Percentiles rank a stretch among this genome's conserved stretches.
phyloP scores from a whole-genome alignment of 768 basidiomycete genomes.

The Boletus pseudo-olivaceus region DNA sequence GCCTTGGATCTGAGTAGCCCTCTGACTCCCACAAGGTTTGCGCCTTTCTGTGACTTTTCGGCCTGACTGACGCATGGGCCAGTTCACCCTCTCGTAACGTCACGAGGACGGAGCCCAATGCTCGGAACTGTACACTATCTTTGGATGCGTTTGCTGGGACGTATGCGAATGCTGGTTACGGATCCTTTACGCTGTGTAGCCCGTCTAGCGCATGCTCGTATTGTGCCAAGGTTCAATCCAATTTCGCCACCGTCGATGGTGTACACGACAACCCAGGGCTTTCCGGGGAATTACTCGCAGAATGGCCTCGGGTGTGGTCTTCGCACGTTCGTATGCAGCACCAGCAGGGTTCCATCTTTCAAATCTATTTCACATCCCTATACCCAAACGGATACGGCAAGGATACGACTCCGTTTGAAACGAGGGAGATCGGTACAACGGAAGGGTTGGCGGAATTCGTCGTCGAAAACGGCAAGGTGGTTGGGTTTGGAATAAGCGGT shows the following conservation, averaged over 20 bases:
- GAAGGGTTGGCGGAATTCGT: constrained; percentile 21
- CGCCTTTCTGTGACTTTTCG: not conserved
- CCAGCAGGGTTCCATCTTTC: constrained; percentile 19
- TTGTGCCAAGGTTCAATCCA: constrained; percentile 23
- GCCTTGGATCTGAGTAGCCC: constrained; percentile 11
- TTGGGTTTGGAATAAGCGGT: constrained; percentile 30
- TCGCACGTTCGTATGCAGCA: constrained; percentile 36
- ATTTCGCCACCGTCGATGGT: constrained; percentile 29
- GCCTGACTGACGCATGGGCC: not conserved
- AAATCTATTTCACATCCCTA: constrained; percentile 20
- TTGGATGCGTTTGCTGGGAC: constrained; percentile 35
- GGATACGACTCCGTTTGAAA: constrained; percentile 33
- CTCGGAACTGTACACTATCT: not conserved
- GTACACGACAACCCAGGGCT: not conserved
- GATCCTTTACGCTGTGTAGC: constrained; percentile 36
- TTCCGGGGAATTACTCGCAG: constrained; percentile 24
- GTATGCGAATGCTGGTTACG: constrained; percentile 38
- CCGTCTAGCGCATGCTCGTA: constrained; percentile 19
- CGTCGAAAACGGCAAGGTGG: constrained; percentile 23
- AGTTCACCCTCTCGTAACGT: not conserved
- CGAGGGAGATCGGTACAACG: not conserved
- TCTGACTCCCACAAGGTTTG: constrained; percentile 5
- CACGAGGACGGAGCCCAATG: not conserved
- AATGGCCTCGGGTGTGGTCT: constrained; percentile 34
- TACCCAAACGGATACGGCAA: constrained; percentile 39